Evolutionary conservation across 176 grass and related monocot species (phyloP), one percentile per base, ranked within the genome.

Genomic region (Carex pumila): DNA sequence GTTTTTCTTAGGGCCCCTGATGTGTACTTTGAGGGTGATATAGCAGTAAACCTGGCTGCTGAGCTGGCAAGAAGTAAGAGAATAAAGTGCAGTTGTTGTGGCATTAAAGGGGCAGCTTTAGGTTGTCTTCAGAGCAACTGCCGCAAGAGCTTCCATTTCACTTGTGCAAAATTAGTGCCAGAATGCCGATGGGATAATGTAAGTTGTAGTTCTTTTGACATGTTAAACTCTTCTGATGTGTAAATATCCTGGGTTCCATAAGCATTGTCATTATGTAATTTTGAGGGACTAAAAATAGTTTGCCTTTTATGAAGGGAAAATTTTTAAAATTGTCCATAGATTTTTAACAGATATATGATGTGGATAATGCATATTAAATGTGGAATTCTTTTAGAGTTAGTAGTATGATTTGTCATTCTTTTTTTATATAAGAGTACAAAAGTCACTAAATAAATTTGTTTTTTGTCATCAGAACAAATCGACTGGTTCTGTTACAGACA

Each of bases 161-260:
- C 89, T 50, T 98, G 95, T 89, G 95, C 92, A 81, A 94, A 90
- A 82, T 70, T 94, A 85, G 62, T 97, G 37, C 90, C 89, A 76
- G 90, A 97, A 87, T 97, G 94, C 70, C 83, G 89, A 89, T 97
- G 92, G 92, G 92, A 98, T 74, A 74, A 89, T 90, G 95, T 98
- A 88, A 98, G 92, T 87, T 62, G 21, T 29, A 25, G 11, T 41
- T 41, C 32, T 81, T 13, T 61, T 81, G 18, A 37, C 7, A 73
- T 34, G 57, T 32, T 69, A 55, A 30, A 70, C 9, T 56, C 72
- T 76, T 54, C 50, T 62, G 60, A 14, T 14, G 53, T 75, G 19
- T 69, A 76, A 55, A 18, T 39, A 36, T 83, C 1, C 12, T 59
- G 12, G 17, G 11, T 60, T 56, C 37, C 47, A 37, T 76, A 19